phyloP scores from a whole-genome alignment of 106 monocot genomes.

The Dioscorea dumetorum region DNA sequence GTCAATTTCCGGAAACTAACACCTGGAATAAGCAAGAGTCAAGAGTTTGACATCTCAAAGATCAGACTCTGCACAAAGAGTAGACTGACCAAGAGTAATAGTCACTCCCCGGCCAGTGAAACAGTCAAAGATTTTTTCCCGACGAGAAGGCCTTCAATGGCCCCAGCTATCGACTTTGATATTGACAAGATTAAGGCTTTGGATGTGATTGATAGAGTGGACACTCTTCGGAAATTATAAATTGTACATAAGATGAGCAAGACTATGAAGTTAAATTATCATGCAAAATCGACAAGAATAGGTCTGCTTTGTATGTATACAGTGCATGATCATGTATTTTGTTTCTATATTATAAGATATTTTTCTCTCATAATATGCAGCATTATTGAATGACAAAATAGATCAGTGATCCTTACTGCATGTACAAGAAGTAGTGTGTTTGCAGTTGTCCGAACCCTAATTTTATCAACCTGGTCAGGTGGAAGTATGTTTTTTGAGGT shows the following conservation, averaged over 20 bases:
- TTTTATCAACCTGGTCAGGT: too few relatives aligned
- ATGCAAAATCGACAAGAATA: too few relatives aligned
- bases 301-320: too few relatives aligned
- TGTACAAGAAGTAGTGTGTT: background rate
- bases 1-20: conserved; percentile 54
- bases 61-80: conserved; percentile 25
- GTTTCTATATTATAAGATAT: background rate
- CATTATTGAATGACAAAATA: background rate
- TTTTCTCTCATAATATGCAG: background rate
- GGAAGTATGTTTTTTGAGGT: too few relatives aligned
- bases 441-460: too few relatives aligned
- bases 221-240: conserved; percentile 28
- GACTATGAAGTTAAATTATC: too few relatives aligned
- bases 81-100: conserved; percentile 82
- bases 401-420: background rate
- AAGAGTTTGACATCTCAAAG: conserved; percentile 56
- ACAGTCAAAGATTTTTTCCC: conserved; percentile 25
- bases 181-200: conserved; percentile 71
- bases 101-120: conserved; percentile 60
- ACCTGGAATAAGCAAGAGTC: conserved; percentile 94
- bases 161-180: conserved; percentile 67
- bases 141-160: conserved; percentile 33
- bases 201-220: conserved; percentile 82
- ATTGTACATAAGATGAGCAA: too few relatives aligned
- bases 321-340: too few relatives aligned